These are phyloP conservation scores for Tetracladium maxilliforme DNA, from an alignment of 2,329 filamentous ascomycete genomes.

Conservation along the genomic window DNA sequence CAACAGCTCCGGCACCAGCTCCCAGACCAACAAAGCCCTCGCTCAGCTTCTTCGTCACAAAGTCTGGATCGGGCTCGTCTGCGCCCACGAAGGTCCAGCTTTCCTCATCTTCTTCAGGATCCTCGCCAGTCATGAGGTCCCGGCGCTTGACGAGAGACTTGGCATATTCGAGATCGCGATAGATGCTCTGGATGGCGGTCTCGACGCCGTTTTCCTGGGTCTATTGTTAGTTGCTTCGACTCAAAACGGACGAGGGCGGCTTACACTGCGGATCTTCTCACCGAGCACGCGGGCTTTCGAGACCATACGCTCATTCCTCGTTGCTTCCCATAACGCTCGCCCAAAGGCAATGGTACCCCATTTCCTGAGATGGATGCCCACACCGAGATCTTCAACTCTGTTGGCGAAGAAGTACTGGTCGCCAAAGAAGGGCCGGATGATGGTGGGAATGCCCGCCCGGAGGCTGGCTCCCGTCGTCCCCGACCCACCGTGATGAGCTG, in stretches of 20 bases:
- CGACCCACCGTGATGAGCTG: slow-evolving; percentile 85
- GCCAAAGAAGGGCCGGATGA: slow-evolving; percentile 93
- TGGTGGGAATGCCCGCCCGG: slow-evolving; percentile 80
- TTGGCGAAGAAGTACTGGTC: slow-evolving; percentile 94
- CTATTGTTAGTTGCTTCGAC: slow-evolving; percentile 10
- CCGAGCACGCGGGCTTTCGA: slow-evolving; percentile 69
- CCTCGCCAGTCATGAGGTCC: slow-evolving; percentile 32
- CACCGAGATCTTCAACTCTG: slow-evolving; percentile 82
- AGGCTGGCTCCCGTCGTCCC: slow-evolving; percentile 91
- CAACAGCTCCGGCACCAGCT: too few relatives aligned
- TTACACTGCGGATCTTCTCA: slow-evolving; percentile 73
- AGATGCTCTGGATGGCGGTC: slow-evolving; percentile 80
- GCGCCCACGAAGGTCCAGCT: slow-evolving; percentile 81
- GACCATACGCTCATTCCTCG: slow-evolving; percentile 83
- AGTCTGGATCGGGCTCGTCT: slow-evolving; percentile 15
- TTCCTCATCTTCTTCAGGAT: slow-evolving; percentile 56
- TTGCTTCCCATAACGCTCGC: slow-evolving; percentile 79
- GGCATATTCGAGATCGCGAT: slow-evolving; percentile 89
- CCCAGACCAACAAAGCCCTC: too few relatives aligned
- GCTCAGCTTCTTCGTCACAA: too few relatives aligned
- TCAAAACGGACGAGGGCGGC: slow-evolving; percentile 12
- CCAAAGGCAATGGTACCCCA: slow-evolving; percentile 79
- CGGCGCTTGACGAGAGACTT: slow-evolving; percentile 63
- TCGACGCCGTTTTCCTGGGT: slow-evolving; percentile 76
- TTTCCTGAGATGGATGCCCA: slow-evolving; percentile 79